Base-by-base conservation (phyloP, 2,329 filamentous ascomycete genomes). In the Arthrobotrys megalospora region DNA sequence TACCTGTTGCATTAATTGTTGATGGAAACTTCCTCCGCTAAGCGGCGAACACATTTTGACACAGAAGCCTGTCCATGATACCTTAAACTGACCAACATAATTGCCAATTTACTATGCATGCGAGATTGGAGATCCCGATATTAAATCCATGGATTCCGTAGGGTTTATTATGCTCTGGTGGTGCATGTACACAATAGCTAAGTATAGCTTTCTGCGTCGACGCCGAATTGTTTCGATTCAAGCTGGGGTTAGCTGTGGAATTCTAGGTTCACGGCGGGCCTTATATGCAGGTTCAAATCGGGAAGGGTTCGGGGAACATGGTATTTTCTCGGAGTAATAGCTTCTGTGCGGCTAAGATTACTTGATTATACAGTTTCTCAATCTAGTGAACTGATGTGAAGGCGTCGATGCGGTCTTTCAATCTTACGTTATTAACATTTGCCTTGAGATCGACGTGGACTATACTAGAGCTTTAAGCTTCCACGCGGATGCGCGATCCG, bases 1-100 rank as follows among this genome's bases (percentile, higher is more conserved):
- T n/a, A 43, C 21, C 28, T 28, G 32, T 50, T 62, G 47, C 55
- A 52, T 55, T 50, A 21, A 38, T 43, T 63, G 47, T 60, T 66
- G 69, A 72, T 65, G 48, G 60, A 73, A 73, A 66, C 60, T 28
- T 38, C 60, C 69, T 73, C 60, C 69, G 50, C 60, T 36, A 48
- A 41, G 28, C 69, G 60, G 69, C 36, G 69, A 53, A 52, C 19
- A 73, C 38, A 60, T 64, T 36, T 38, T 60, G 69, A 73, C 36
- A 73, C 69, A 48, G 36, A 43, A 41, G 55, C 55, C 55, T 60
- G 55, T 43, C 55, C 55, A 60, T 60, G 55, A 60, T 58, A 52
- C 47, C 52, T 58, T 41, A 58, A 19, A 58, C 32, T 58, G 52
- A 53, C 24, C 52, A 21, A 24, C 21, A 41, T 41, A 36, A 36